Evolutionary conservation across 2,329 filamentous ascomycete genomes (phyloP).

Genomic region (Passalora sequoiae): DNA sequence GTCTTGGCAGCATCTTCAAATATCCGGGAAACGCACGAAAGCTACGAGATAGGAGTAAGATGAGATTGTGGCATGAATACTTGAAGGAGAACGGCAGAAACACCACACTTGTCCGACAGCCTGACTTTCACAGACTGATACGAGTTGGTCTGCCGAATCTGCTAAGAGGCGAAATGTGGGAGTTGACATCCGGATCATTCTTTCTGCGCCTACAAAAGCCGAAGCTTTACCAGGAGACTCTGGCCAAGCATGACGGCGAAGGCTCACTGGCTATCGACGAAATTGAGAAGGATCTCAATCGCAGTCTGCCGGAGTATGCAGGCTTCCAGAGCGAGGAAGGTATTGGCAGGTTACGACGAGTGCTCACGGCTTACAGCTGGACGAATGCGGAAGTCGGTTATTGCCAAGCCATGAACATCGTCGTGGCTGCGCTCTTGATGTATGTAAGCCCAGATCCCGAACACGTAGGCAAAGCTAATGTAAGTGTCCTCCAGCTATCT

Average conservation of each 20-base stretch:
- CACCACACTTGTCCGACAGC: conserved; percentile 84
- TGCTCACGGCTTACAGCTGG: conserved; percentile 97
- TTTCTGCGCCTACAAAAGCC: conserved; percentile 84
- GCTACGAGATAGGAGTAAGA: conserved; percentile 89
- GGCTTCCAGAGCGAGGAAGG: conserved; percentile 96
- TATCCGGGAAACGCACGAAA: conserved; percentile 95
- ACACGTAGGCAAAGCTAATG: conserved; percentile 20
- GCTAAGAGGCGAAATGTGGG: conserved; percentile 91
- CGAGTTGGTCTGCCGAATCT: conserved; percentile 91
- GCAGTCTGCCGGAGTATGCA: conserved; percentile 92
- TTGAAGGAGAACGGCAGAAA: conserved; percentile 88
- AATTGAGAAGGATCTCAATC: conserved; percentile 96
- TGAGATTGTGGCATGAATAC: conserved; percentile 96
- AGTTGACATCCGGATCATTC: conserved; percentile 84
- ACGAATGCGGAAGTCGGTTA: conserved; percentile 92
- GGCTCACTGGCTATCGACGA: conserved; percentile 96
- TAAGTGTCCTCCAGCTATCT: conserved; percentile 61
- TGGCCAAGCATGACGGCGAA: conserved; percentile 74
- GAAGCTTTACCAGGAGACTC: conserved; percentile 74
- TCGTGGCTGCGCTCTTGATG: conserved; percentile 94
- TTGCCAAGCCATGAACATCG: conserved; percentile 99
- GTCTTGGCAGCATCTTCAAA: conserved; percentile 83
- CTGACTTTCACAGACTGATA: conserved; percentile 96
- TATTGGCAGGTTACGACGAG: conserved; percentile 80
- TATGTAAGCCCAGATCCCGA: conserved; percentile 37